A percentile compares a stretch with the other conserved stretches of the same genome.
These are phyloP conservation scores for Geoglossum glabrum DNA, from an alignment of 495 filamentous ascomycete species.

Conservation along the genomic window DNA sequence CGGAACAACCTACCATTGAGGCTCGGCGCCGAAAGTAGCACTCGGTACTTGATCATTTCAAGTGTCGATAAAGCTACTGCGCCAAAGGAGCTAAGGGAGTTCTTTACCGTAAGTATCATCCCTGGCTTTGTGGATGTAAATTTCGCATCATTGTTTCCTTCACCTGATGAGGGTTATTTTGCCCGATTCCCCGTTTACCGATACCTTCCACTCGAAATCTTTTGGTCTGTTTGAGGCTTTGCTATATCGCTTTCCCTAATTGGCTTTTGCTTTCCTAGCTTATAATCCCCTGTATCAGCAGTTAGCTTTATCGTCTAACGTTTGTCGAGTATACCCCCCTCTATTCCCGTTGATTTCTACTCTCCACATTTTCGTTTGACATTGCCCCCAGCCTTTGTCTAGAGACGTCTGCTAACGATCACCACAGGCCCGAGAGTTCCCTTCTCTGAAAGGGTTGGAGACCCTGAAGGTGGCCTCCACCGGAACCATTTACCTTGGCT, in stretches of 20 bases:
- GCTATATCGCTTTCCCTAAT: no score
- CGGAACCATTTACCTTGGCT: constrained; percentile 31
- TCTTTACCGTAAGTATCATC: constrained; percentile 13
- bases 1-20: constrained; percentile 1
- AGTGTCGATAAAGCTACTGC: constrained; percentile 6
- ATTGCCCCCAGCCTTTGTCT: not conserved
- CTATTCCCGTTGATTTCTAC: not conserved
- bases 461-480: constrained; percentile 11
- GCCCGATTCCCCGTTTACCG: no score
- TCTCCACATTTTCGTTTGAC: not conserved
- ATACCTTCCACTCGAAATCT: no score
- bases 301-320: not conserved
- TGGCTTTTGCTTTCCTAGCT: not conserved
- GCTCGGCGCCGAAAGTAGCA: constrained; percentile 7
- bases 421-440: constrained; percentile 7
- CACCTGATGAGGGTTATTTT: no score
- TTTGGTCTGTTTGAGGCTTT: no score
- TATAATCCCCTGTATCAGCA: not conserved
- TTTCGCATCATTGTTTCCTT: no score
- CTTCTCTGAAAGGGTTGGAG: constrained; percentile 9
- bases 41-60: constrained; percentile 10
- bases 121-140: no score
- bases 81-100: constrained; percentile 7
- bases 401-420: not conserved
- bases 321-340: not conserved